Conservation (phyloP, 2,329 filamentous ascomycete species). For the Didymella segeticola region DNA sequence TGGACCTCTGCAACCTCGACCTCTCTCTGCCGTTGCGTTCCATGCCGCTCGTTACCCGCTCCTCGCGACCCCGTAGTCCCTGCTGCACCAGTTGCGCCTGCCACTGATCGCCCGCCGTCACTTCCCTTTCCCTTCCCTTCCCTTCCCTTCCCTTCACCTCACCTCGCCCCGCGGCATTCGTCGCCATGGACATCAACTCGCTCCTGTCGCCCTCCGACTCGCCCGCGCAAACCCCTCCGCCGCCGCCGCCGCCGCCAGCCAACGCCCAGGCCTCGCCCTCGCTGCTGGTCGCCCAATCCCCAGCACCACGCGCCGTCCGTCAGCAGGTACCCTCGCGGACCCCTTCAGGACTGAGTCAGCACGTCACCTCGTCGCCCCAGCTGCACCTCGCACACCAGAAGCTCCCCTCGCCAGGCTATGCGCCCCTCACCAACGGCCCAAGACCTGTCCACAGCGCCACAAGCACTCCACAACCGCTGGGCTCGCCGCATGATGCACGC, state of each 20-base stretch:
- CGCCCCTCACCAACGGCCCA: constrained; percentile 40
- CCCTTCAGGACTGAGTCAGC: constrained; percentile 54
- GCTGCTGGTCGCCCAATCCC: constrained; percentile 37
- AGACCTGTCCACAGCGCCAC: constrained; percentile 41
- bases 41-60: constrained; percentile 30
- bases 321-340: constrained; percentile 49
- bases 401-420: constrained; percentile 37
- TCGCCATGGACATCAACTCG: constrained; percentile 58
- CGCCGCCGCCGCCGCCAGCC: constrained; percentile 37
- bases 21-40: constrained; percentile 14
- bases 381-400: constrained; percentile 46
- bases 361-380: constrained; percentile 45
- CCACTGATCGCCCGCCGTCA: constrained; percentile 6
- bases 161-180: too few species aligned
- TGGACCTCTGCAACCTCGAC: constrained; percentile 10
- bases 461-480: constrained; percentile 39
- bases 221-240: constrained; percentile 47
- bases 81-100: constrained; percentile 25
- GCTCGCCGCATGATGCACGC: constrained; percentile 42
- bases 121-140: too few species aligned
- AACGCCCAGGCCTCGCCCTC: constrained; percentile 33
- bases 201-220: constrained; percentile 57
- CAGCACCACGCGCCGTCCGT: constrained; percentile 39
- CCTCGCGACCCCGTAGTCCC: constrained; percentile 22
- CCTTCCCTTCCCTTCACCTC: too few species aligned